Percentiles rank a stretch among this genome's conserved stretches.
Evolutionary conservation across 2,329 filamentous ascomycete genomes (phyloP).

Genomic region (Alternaria novae-zelandiae): DNA sequence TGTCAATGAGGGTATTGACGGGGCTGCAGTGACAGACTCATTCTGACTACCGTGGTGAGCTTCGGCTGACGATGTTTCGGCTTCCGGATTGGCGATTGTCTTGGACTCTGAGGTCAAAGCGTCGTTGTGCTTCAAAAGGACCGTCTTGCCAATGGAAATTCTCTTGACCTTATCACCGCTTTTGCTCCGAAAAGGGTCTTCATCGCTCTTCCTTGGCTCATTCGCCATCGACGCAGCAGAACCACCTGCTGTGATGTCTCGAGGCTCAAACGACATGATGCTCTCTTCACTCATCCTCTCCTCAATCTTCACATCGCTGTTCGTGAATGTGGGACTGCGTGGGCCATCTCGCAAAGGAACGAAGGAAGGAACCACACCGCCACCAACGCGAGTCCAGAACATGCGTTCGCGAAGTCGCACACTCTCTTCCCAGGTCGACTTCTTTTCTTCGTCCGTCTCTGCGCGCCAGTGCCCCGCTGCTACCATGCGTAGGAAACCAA

Average conservation of each 20-base stretch:
- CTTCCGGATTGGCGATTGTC: constrained; percentile 5
- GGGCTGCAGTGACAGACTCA: constrained; percentile 2
- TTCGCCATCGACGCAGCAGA: constrained; percentile 4
- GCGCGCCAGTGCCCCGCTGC: constrained; percentile 91
- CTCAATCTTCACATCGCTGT: constrained; percentile 21
- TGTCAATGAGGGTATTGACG: constrained; percentile 5
- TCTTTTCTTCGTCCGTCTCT: constrained; percentile 82
- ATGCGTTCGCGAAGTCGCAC: constrained; percentile 89
- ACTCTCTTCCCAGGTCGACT: constrained; percentile 92
- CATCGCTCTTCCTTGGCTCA: constrained; percentile 31
- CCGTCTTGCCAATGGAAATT: constrained; percentile 47
- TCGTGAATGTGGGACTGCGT: constrained; percentile 40
- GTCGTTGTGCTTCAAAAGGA: constrained; percentile 31
- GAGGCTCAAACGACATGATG: constrained; percentile 29
- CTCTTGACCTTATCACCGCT: constrained; percentile 37
- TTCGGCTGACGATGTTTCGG: constrained; percentile 3
- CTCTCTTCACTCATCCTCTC: constrained; percentile 41
- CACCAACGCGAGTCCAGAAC: constrained; percentile 95
- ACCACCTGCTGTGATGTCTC: constrained; percentile 21
- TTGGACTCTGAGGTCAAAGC: neutral
- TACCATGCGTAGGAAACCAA: constrained; percentile 88
- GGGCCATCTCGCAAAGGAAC: constrained; percentile 43
- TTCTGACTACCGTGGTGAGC: neutral
- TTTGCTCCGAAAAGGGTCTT: constrained; percentile 43
- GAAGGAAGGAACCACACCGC: constrained; percentile 79